phyloP scores from a whole-genome alignment of 495 filamentous ascomycete species.

The Hypoxylon fuscum region DNA sequence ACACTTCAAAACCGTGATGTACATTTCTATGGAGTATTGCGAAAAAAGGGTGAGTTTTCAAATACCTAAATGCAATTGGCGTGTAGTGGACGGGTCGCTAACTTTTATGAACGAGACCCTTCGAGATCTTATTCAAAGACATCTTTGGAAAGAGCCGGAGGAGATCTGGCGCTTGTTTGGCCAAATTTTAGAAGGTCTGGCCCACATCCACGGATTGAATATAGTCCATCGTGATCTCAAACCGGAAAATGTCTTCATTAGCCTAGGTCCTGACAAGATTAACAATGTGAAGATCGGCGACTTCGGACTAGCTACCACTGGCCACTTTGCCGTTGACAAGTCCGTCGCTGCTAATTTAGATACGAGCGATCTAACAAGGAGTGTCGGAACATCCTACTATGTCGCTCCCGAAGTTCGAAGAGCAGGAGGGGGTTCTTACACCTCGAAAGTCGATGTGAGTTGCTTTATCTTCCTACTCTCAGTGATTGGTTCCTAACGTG shows the following conservation, averaged over 20 bases:
- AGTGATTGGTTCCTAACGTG: slow-evolving; percentile 17
- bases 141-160: slow-evolving; percentile 73
- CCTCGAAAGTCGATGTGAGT: slow-evolving; percentile 89
- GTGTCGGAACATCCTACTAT: slow-evolving; percentile 94
- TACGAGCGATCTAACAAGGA: slow-evolving; percentile 71
- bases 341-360: slow-evolving; percentile 67
- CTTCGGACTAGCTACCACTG: slow-evolving; percentile 92
- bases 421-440: slow-evolving; percentile 78
- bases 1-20: slow-evolving; percentile 54
- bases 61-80: not conserved
- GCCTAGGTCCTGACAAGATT: slow-evolving; percentile 67
- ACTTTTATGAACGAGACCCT: slow-evolving; percentile 67
- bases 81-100: slow-evolving; percentile 1
- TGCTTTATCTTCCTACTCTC: not conserved
- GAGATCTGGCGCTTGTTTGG: slow-evolving; percentile 90
- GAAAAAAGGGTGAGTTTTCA: slow-evolving; percentile 76
- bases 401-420: slow-evolving; percentile 89
- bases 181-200: slow-evolving; percentile 89
- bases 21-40: slow-evolving; percentile 90
- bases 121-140: slow-evolving; percentile 85
- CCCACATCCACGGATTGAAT: slow-evolving; percentile 87
- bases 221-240: slow-evolving; percentile 99
- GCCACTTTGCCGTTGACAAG: slow-evolving; percentile 74
- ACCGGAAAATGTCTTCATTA: slow-evolving; percentile 95
- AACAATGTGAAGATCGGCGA: slow-evolving; percentile 95